Evolutionary conservation across 2,329 filamentous ascomycete genomes (phyloP).

Genomic region (Aspergillus texensis): DNA sequence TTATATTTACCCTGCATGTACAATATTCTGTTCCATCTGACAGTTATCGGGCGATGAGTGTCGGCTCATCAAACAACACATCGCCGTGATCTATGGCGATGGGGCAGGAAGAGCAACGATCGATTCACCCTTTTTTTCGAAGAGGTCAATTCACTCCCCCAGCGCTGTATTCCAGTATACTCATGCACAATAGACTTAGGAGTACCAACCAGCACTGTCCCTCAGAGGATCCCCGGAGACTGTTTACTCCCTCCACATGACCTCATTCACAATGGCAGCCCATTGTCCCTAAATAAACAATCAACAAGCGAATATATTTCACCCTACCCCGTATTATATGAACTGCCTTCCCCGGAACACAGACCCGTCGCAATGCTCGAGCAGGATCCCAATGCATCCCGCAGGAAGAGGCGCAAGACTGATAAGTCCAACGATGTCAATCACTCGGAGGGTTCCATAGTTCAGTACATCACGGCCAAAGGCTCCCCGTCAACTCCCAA

Average conservation of each 20-base stretch:
- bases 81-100: constrained; percentile 38
- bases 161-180: constrained; percentile 4
- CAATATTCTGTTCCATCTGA: background rate
- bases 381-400: constrained; percentile 35
- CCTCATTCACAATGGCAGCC: constrained; percentile 1
- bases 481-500: background rate
- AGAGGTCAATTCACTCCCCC: constrained; percentile 35
- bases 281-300: background rate
- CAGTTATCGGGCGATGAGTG: constrained; percentile 23
- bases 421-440: constrained; percentile 16
- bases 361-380: constrained; percentile 21
- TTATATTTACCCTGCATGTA: background rate
- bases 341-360: constrained; percentile 1
- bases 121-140: constrained; percentile 46
- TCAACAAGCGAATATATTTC: background rate
- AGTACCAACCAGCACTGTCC: constrained; percentile 5
- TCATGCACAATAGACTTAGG: constrained; percentile 24
- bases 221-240: constrained; percentile 7
- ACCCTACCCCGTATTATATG: constrained; percentile 1
- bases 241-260: constrained; percentile 5
- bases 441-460: constrained; percentile 5
- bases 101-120: constrained; percentile 41
- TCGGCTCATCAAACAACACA: constrained; percentile 27
- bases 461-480: background rate
- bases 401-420: constrained; percentile 42